A percentile compares a stretch with the other conserved stretches of the same genome.
phyloP scores from a whole-genome alignment of 192 early-diverging fungal genomes.

The Coemansia sp. region DNA sequence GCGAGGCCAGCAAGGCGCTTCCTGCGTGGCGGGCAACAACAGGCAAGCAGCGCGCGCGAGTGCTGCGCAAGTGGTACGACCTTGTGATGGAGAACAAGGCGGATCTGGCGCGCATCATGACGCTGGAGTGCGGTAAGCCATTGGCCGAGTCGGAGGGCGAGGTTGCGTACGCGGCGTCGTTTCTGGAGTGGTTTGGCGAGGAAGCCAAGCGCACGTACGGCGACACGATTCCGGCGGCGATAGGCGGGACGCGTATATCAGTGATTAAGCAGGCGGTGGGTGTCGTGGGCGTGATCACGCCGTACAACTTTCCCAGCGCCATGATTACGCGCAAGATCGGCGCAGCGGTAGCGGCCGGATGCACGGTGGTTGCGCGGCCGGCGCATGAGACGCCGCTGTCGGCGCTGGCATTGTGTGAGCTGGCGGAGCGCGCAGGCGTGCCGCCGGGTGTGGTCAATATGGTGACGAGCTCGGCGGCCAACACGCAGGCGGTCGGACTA shows the following conservation, averaged over 20 bases:
- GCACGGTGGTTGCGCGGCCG: conserved; percentile 56
- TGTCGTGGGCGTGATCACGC: conserved; percentile 69
- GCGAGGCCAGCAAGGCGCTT: conserved; percentile 62
- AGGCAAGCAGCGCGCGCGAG: conserved; percentile 61
- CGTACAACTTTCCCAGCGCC: conserved; percentile 85
- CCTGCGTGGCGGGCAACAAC: conserved; percentile 63
- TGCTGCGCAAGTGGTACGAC: conserved; percentile 67
- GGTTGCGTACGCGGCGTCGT: conserved; percentile 64
- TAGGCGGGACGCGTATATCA: conserved; percentile 58
- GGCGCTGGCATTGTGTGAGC: conserved; percentile 56
- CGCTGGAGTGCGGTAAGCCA: conserved; percentile 83
- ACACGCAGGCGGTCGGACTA: conserved; percentile 50
- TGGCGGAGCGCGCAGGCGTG: conserved; percentile 54
- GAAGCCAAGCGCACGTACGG: conserved; percentile 80
- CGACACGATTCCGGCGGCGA: conserved; percentile 70
- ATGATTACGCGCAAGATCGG: conserved; percentile 65
- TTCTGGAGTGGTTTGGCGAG: conserved; percentile 84
- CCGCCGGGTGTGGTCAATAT: conserved; percentile 58
- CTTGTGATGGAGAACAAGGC: conserved; percentile 66
- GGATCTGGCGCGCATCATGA: conserved; percentile 78
- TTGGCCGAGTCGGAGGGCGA: conserved; percentile 61
- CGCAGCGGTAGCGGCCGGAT: conserved; percentile 53
- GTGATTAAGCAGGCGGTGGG: conserved; percentile 80
- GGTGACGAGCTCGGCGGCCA: conserved; percentile 45
- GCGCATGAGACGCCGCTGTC: conserved; percentile 62